A percentile compares a stretch with the other conserved stretches of the same genome.
Conservation (phyloP, 2,329 filamentous ascomycete genomes). For the Aulographum hederae region DNA sequence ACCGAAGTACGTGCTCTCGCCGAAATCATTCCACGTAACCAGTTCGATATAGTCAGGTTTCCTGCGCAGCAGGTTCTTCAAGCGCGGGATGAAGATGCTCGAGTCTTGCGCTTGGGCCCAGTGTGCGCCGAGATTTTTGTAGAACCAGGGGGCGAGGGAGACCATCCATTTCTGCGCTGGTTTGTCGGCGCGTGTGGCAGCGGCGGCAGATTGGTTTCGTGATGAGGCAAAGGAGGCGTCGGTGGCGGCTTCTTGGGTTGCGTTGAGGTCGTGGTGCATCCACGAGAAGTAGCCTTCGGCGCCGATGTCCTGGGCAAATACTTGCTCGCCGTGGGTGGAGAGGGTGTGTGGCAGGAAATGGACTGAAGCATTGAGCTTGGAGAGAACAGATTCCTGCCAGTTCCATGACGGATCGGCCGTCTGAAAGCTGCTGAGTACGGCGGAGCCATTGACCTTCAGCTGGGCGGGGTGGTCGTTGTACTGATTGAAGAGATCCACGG, state of each 20-base stretch:
- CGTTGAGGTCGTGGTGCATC: neutral
- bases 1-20: conserved; percentile 37
- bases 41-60: conserved; percentile 33
- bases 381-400: neutral
- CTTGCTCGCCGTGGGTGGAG: neutral
- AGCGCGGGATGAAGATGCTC: conserved; percentile 35
- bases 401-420: neutral
- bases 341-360: neutral
- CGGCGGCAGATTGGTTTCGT: neutral
- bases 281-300: neutral
- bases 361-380: neutral
- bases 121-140: conserved; percentile 36
- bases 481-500: conserved; percentile 6
- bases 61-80: conserved; percentile 12
- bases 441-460: conserved; percentile 28
- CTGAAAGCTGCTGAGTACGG: conserved; percentile 34
- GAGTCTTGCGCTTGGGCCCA: conserved; percentile 31
- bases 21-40: conserved; percentile 42
- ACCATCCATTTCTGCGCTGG: neutral
- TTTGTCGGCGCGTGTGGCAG: neutral
- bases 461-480: conserved; percentile 27
- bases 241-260: neutral
- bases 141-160: conserved; percentile 24
- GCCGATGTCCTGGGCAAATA: neutral
- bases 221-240: neutral